These are phyloP conservation scores for Platismatia glauca DNA, from an alignment of 495 filamentous ascomycete species.

Conservation along the genomic window DNA sequence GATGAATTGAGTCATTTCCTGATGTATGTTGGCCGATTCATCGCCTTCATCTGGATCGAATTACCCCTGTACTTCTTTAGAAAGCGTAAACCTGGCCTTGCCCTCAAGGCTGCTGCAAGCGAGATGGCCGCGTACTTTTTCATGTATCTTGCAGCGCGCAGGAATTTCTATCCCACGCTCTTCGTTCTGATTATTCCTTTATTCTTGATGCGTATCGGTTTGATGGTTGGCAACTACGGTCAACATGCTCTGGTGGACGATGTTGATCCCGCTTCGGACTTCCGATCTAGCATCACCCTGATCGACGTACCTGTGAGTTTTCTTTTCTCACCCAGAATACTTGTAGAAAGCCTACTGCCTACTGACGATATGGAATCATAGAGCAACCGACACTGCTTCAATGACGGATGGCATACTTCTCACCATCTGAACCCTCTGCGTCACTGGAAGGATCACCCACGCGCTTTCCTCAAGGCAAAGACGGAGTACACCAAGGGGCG, in stretches of 20 bases:
- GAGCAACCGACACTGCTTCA: conserved; percentile 67
- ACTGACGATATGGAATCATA: conserved; percentile 22
- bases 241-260: conserved; percentile 69
- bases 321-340: neutral
- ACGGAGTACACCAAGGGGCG: conserved; percentile 47
- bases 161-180: conserved; percentile 43
- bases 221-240: conserved; percentile 71
- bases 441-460: conserved; percentile 67
- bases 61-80: conserved; percentile 62
- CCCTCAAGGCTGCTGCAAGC: conserved; percentile 44
- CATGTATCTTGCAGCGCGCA: conserved; percentile 40
- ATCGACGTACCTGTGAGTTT: conserved; percentile 60
- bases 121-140: conserved; percentile 46
- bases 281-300: conserved; percentile 60
- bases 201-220: conserved; percentile 47
- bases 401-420: conserved; percentile 71
- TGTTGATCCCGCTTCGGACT: conserved; percentile 58
- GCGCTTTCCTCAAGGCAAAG: conserved; percentile 56
- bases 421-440: conserved; percentile 65
- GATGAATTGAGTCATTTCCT: conserved; percentile 55
- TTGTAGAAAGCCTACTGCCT: neutral
- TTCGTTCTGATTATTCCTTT: conserved; percentile 56
- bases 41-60: conserved; percentile 63
- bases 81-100: conserved; percentile 44
- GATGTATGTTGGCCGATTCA: conserved; percentile 62